Percentiles rank a stretch among this genome's conserved stretches.
Evolutionary conservation across 108 stramenopile genomes (phyloP).

Genomic region (Conticribra weissflogii): DNA sequence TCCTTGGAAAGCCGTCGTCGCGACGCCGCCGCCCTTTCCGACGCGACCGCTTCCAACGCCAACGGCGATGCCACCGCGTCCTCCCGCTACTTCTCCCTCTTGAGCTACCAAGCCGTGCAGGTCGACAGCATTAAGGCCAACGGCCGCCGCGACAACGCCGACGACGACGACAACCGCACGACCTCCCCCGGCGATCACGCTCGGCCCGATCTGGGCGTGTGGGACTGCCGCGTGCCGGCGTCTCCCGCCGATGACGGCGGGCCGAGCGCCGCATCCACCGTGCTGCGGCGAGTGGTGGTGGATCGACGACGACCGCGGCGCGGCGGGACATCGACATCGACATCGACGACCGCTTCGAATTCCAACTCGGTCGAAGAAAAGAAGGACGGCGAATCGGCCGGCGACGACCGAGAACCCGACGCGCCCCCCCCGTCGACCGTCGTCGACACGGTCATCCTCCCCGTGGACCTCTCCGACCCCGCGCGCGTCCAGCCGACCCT

Average conservation of each 20-base stretch:
- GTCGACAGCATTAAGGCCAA: too few relatives aligned
- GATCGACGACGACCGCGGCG: too few relatives aligned
- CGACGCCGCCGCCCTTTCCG: not conserved
- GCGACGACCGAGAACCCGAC: not conserved
- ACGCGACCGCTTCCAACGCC: not conserved
- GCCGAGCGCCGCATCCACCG: too few relatives aligned
- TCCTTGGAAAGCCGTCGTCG: not conserved
- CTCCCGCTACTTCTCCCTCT: not conserved
- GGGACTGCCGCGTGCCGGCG: constrained; percentile 58
- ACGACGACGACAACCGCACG: constrained; percentile 24
- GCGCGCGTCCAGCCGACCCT: not conserved
- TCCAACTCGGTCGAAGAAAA: constrained; percentile 25
- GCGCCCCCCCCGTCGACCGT: constrained; percentile 20
- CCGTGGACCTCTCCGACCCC: not conserved
- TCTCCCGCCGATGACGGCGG: not conserved
- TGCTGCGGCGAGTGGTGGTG: too few relatives aligned
- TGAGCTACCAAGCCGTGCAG: not conserved
- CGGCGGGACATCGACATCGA: too few relatives aligned
- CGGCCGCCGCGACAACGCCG: too few relatives aligned
- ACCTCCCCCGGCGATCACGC: too few relatives aligned
- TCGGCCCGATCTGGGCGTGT: constrained; percentile 68
- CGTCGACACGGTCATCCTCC: not conserved
- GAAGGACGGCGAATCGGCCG: constrained; percentile 10
- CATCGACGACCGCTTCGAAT: too few relatives aligned
- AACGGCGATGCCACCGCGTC: not conserved